Conservation (phyloP, 208 protist species). For the Crithidia sp. region DNA sequence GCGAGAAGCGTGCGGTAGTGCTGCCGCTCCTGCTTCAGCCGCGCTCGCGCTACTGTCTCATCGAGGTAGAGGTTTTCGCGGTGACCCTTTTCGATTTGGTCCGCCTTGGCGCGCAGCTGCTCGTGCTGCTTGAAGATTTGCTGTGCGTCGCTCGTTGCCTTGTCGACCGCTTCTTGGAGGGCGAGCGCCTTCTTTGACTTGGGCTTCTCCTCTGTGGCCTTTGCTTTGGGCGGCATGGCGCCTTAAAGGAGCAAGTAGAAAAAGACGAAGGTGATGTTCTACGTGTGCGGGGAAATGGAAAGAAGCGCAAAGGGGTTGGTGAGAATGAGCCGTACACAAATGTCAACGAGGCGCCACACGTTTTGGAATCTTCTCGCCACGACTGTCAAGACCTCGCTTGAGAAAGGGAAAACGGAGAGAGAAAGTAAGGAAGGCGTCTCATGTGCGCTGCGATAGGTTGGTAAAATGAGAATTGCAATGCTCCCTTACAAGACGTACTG, state of each 20-base stretch:
- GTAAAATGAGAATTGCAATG: too few relatives aligned
- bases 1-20: conserved; percentile 44
- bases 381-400: too few relatives aligned
- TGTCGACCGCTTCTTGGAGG: conserved; percentile 56
- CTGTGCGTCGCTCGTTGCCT: conserved; percentile 62
- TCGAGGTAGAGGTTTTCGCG: conserved; percentile 60
- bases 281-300: background rate
- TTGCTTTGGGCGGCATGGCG: conserved; percentile 50
- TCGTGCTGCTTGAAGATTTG: conserved; percentile 89
- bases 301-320: background rate
- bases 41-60: conserved; percentile 56
- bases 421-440: too few relatives aligned
- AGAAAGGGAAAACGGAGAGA: too few relatives aligned
- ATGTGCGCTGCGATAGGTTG: too few relatives aligned
- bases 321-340: background rate
- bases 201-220: conserved; percentile 47
- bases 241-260: background rate
- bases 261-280: background rate
- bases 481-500: too few relatives aligned
- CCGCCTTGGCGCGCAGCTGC: conserved; percentile 48
- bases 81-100: conserved; percentile 61
- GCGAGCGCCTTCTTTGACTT: conserved; percentile 60
- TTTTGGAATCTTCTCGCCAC: too few relatives aligned
- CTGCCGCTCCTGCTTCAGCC: conserved; percentile 59
- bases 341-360: too few relatives aligned